Base-by-base conservation (phyloP, 139 green algal genomes). In the Chlorokybus atmophyticus region DNA sequence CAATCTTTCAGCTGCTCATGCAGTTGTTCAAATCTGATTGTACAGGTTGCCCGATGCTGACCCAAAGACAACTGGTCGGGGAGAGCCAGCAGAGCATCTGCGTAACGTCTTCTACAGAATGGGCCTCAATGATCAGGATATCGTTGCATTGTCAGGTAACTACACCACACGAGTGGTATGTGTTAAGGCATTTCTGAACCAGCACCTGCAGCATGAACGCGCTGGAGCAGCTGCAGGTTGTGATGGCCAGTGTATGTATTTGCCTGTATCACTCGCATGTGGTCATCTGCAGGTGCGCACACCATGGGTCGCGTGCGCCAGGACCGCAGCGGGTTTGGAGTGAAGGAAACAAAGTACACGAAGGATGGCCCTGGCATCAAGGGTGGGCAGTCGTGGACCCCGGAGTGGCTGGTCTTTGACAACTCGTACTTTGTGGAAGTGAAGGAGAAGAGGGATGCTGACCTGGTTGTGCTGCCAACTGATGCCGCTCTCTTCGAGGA, bases 351-450 rank as follows among this genome's bases (percentile, higher is more conserved):
- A 31, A 72, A 62, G 28, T 74, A 68, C 63, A 75, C 49, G 41
- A 7, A 94, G 52, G 54, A 90, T 26, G 86, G 84, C 1, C 82
- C 87, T 2, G 85, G 87, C 35, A 76, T 50, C 1, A 65, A 63
- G 1, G 87, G 84, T 29, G 87, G 87, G 28, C 52, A 56, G 32
- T 85, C 71, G 25, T 95, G 87, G 87, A 95, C 87, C 1, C 53
- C 65, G 14, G 71, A 95, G 42, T 95, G 86, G 86, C 78, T 94
- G 0, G 80, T 75, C 30, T 95, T 94, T 62, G 75, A 95, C 75
- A 95, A 94, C 70, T 68, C 35, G 25, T 90, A 90, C 75, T 90
- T 83, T 67, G 35, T 44, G 10, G 56, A 60, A 21, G 19, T 70
- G 10, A 67, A 76, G 41, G 62, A 64, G 7, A 61, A 76, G 57